Base-by-base conservation (phyloP, 1,284 basidiomycete genomes). In the Prillingera fragicola region DNA sequence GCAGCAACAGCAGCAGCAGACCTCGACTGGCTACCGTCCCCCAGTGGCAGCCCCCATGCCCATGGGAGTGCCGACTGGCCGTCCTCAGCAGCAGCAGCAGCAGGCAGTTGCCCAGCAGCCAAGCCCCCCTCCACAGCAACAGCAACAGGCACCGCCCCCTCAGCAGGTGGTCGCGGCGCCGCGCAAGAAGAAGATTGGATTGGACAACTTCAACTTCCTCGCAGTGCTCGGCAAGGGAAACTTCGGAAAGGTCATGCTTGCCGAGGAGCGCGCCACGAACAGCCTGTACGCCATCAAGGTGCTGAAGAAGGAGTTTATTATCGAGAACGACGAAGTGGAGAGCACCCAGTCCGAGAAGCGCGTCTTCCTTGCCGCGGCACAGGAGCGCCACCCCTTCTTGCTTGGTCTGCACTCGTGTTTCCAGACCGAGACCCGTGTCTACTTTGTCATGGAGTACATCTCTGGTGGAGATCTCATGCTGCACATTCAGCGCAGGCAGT, bases 241-340 rank as follows among this genome's bases (percentile, higher is more conserved):
- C 73, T 99, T 99, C 62, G 95, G 95, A 46, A 98, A 99, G 72
- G 95, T 99, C 72, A 98, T 98, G 95, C 77, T 98, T 44, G 95
- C 95, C 15, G 95, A 99, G 72, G 95, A 99, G 77, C 98, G 97
- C 80, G 82, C 79, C 63, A 80, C 82, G 22, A 89, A 82, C 61
- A 81, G 80, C 48, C 72, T 98, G 48, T 98, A 87, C 69, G 95
- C 95, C n/a, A 97, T 99, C 78, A 99, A 99, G 74, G 95, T 99
- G 28, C 73, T 99, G 67, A 99, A 99, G 78, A 99, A 99, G 71
- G 95, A 98, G 74, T 98, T 98, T 65, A 98, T 98, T 70, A 98
- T 99, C 59, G 95, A 99, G 69, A 98, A 99, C 59, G 95, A 99
- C 72, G 95, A 98, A 75, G 91, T 99, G 6, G 95, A 98, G 74